Evolutionary conservation across 441 rosid species (phyloP), one percentile per base, ranked within the genome.

Genomic region (Biscutella laevigata): DNA sequence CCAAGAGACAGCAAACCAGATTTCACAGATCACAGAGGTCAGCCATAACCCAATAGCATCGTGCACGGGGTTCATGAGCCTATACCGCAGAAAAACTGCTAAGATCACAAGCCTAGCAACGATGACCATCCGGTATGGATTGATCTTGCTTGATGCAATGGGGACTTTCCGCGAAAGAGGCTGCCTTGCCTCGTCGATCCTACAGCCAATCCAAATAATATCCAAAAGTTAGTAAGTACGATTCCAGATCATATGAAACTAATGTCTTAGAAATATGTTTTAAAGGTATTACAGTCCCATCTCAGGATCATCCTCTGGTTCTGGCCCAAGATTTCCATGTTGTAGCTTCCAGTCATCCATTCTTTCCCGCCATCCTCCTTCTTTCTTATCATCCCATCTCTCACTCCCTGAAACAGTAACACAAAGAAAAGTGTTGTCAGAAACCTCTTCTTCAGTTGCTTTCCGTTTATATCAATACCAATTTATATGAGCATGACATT

Each of bases 321-420:
- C 95, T 16, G 84, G 81, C 17, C 94, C 94, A 24, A 86, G 69
- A 47, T 78, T 86, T 10, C 95, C 92, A 61, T 90, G 97, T 70
- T 79, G 95, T 70, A 71, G 47, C 73, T 84, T 90, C 94, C 97
- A 86, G 63, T 90, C 97, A 55, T 86, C 95, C 89, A 75, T 86
- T 65, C 91, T 78, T n/a, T 86, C 91, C 56, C 79, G 80, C 96
- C 96, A 85, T 10, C 94, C 84, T 59, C 77, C 80, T 51, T 83
- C 95, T 58, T 87, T 87, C 83, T 74, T 83, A 3, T 81, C 88
- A 61, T 85, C 94, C 87, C 94, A 77, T 71, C 77, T 73, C 54
- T 74, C 94, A 37, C 83, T 79, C 66, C 86, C 95, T 87, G 14
- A 41, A 24, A 19, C 4, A 6, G 35, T 42, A 44, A 29, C 16